Base-by-base conservation (phyloP, 345 rosid genomes). In the Nephelium lappaceum region DNA sequence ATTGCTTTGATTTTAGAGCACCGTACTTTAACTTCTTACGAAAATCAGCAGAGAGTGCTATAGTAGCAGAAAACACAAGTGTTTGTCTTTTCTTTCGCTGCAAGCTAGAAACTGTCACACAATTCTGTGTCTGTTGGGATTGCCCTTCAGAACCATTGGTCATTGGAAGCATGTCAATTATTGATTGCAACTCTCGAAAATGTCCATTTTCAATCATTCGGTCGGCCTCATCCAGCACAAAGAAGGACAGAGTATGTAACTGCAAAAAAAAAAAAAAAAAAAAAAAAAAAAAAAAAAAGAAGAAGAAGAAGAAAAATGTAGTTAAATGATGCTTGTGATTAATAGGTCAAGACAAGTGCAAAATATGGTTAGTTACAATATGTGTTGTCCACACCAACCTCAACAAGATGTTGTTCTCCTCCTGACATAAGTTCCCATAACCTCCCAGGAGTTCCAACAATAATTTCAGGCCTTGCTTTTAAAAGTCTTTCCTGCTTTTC, bases 221-320 rank as follows among this genome's bases (percentile, higher is more conserved):
- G 81, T 94, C 99, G 77, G 98, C 98, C 89, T 93, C 99, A 83
- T 96, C 99, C 91, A 96, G 85, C 83, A 93, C 98, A 83, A 94
- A 96, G 85, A 96, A 96, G 31, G 99, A 96, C 74, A 96, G 82
- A 11, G 88, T 90, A 87, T 93, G 99, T 72, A 96, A 77, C 99
- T 96, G 97, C 36, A 31, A 31, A 31, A 31, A 31, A 31, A 1
- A 31, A 31, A 31, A 1, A 31, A 31, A 31, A 27, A 27, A 27
- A 27, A 27, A 27, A 31, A 31, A 31, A 31, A 31, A 1, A 31
- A 31, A 31, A 1, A 31, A 31, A 31, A 27, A 27, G 2, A 27
- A 27, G n/a, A n/a, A n/a, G 84, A 87, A 77, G 78, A 72, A 71
- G 41, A 77, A 55, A 53, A 76, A 15, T 0, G 21, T 41, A 74